Conservation (phyloP, 2,329 filamentous ascomycete genomes). For the Aplosporella prunicola region DNA sequence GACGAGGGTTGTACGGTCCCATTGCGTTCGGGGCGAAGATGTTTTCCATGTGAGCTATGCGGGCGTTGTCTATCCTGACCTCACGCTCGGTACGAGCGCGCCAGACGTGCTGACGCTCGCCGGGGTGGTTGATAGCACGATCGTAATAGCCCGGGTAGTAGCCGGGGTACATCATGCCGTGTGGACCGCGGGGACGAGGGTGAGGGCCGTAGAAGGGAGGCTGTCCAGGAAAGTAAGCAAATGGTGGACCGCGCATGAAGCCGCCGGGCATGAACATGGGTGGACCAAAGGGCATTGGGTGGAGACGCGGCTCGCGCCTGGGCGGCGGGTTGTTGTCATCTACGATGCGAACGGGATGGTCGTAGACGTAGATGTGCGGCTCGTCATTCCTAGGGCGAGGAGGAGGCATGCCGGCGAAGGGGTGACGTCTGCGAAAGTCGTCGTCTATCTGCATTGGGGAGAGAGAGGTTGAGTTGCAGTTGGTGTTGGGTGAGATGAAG, state of each 20-base stretch:
- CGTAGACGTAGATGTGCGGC: not conserved
- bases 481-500: too few species aligned
- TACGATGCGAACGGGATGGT: too few species aligned
- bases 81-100: slow-evolving; percentile 2
- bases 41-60: not conserved
- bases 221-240: not conserved
- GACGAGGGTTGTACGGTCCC: slow-evolving; percentile 3
- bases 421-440: too few species aligned
- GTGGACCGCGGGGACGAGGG: too few species aligned
- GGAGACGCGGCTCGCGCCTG: too few species aligned
- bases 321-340: not conserved
- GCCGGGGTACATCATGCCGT: not conserved
- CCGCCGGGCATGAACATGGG: not conserved
- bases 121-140: slow-evolving; percentile 1
- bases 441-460: too few species aligned
- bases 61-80: not conserved
- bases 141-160: not conserved
- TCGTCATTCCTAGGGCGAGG: too few species aligned
- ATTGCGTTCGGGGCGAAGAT: not conserved
- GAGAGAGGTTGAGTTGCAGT: too few species aligned
- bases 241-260: not conserved
- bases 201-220: not conserved
- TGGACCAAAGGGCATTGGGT: too few species aligned
- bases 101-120: slow-evolving; percentile 1
- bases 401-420: too few species aligned